Evolutionary conservation across 2,329 filamentous ascomycete species (phyloP), one percentile per base, ranked within the genome.

Genomic region (Alternaria arbusti): DNA sequence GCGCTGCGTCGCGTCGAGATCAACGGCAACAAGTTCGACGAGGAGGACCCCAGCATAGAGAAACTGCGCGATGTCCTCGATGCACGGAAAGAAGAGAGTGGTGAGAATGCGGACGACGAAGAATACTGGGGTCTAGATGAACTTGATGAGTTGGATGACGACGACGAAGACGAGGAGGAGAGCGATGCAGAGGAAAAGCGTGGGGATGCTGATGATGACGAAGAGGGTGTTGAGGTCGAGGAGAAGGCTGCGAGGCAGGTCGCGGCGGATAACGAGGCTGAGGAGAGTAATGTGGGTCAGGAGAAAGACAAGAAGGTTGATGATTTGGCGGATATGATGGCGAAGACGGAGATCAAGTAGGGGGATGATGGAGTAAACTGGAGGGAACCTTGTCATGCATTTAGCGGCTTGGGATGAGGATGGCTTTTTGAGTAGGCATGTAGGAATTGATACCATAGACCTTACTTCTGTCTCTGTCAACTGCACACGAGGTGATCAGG

Each of bases 11-110:
- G 94, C 73, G 88, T 99, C 54, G 96, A 98, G 82, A 84, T 99
- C 70, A 98, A 99, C 79, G 96, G 96, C 54, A 99, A 99, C 84
- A 96, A 93, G 78, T 97, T 99, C 73, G 84, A 87, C 9, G 94
- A 97, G 79, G 93, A 97, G 3, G 93, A 98, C 71, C 84, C 87
- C 50, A 88, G 88, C 26, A 86, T 97, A 45, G 82, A 88, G 64
- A 85, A 84, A 22, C 84, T 98, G 49, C 88, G 89, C 69, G 87
- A 89, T 45, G 65, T 80, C 55, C 84, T 97, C 25, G 90, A 93
- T 62, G 86, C 88, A 74, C 89, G 94, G 67, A 94, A 94, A 82
- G 91, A 95, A 78, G 78, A 78, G 58, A 78, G 78, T 56, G 74
- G 72, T 20, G 68, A 71, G 50, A 82, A 81, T 54, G 89, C 91